Percentiles rank a stretch among this genome's conserved stretches.
Conservation (phyloP, 129 eudicot genomes). For the Centaurea solstitialis region DNA sequence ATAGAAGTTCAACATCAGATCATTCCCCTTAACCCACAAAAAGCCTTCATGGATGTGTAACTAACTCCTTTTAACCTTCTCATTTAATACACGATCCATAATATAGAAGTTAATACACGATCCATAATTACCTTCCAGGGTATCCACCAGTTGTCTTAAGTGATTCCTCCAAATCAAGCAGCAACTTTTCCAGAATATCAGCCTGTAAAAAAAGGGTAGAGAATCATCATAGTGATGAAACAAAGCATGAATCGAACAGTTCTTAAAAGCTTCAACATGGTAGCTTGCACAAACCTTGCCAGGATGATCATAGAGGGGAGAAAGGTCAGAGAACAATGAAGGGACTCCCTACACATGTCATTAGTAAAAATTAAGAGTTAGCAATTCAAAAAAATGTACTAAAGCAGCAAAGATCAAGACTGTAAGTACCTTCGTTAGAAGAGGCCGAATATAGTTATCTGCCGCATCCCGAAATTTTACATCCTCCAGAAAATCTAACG, state of each 20-base stretch:
- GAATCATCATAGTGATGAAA: not conserved
- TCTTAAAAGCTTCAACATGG: not conserved
- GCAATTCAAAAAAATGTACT: not conserved
- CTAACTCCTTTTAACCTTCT: no score
- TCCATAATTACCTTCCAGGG: constrained; percentile 69
- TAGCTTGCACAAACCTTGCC: constrained; percentile 70
- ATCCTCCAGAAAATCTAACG: constrained; percentile 77
- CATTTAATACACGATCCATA: no score
- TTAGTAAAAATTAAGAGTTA: constrained; percentile 10
- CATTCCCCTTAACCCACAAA: no score
- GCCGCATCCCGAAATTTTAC: constrained; percentile 75
- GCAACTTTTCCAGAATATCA: constrained; percentile 62
- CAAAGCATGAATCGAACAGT: not conserved
- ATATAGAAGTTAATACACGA: no score
- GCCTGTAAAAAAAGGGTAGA: constrained; percentile 50
- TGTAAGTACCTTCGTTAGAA: constrained; percentile 64
- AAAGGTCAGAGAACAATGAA: constrained; percentile 89
- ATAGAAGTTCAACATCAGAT: no score
- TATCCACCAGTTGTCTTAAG: constrained; percentile 66
- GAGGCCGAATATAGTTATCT: constrained; percentile 75
- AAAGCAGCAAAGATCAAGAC: not conserved
- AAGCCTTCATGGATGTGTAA: no score
- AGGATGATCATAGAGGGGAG: constrained; percentile 85
- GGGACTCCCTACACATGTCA: constrained; percentile 76
- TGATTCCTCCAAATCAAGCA: constrained; percentile 70